Evolutionary conservation across 192 early-diverging fungal genomes (phyloP).

Genomic region (Backusella tuberculispora): DNA sequence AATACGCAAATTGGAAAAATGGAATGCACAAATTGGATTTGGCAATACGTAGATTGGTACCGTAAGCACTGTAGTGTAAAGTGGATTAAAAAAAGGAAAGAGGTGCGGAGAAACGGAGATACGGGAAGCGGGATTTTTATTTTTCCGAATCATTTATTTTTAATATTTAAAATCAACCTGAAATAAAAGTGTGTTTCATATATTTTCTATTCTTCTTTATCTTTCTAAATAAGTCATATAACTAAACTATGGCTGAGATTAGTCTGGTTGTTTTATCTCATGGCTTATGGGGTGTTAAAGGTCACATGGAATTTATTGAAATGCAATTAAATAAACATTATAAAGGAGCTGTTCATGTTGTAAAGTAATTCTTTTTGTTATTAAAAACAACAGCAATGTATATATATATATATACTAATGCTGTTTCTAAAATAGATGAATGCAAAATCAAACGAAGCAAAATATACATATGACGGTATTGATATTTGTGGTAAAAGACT

Average conservation of each 20-base stretch:
- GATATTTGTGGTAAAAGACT: conserved; percentile 58
- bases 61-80: too few species aligned
- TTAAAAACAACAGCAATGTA: not conserved
- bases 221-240: not conserved
- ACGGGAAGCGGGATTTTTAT: not conserved
- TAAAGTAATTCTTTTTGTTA: not conserved
- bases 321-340: not conserved
- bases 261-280: conserved; percentile 2
- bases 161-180: too few species aligned
- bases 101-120: not conserved
- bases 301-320: conserved; percentile 23
- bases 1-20: too few species aligned
- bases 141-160: conserved; percentile 5
- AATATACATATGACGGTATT: conserved; percentile 60
- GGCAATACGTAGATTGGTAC: too few species aligned
- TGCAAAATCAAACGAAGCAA: conserved; percentile 47
- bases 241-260: not conserved
- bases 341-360: not conserved
- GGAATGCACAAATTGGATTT: too few species aligned
- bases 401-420: not conserved
- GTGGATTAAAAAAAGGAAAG: too few species aligned
- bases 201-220: not conserved
- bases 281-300: conserved; percentile 15
- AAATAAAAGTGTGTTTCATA: too few species aligned
- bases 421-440: conserved; percentile 43